Percentiles rank a stretch among this genome's conserved stretches.
phyloP scores from a whole-genome alignment of 129 eudicot genomes.

The Cynara cardunculus region DNA sequence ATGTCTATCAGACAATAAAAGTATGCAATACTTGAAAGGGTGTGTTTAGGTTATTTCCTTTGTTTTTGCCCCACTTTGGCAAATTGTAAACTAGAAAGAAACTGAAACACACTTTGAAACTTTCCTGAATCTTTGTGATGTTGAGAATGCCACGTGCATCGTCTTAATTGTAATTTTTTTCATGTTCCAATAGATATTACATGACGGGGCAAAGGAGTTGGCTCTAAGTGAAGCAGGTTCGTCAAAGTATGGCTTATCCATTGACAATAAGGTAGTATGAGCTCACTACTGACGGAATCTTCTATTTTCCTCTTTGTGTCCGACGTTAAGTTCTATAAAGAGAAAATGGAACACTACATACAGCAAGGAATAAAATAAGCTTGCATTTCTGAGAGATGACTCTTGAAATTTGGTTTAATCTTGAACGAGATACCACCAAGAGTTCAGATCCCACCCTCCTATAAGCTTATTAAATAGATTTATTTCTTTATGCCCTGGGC shows the following conservation, averaged over 20 bases:
- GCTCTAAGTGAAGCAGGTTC: conserved; percentile 65
- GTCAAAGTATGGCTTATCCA: conserved; percentile 63
- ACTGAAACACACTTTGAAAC: conserved; percentile 1
- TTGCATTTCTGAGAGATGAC: not conserved
- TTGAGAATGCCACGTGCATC: not conserved
- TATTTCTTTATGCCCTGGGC: not conserved
- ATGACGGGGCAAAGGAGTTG: conserved; percentile 88
- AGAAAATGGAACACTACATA: not conserved
- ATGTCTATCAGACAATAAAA: conserved; percentile 96
- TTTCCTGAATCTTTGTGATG: conserved; percentile 9
- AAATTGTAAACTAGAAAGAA: conserved; percentile 9
- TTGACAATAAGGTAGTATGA: conserved; percentile 63
- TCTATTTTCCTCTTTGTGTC: too few species aligned
- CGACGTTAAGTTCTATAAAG: not conserved
- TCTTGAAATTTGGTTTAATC: not conserved
- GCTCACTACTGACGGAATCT: not conserved
- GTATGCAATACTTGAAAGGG: conserved; percentile 86
- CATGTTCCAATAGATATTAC: conserved; percentile 52
- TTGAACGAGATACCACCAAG: not conserved
- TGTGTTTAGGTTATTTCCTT: conserved; percentile 61
- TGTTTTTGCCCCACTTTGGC: conserved; percentile 12
- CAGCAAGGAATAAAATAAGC: not conserved
- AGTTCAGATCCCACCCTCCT: not conserved
- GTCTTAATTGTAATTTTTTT: conserved; percentile 1
- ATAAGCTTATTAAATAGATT: conserved; percentile 2